phyloP scores from a whole-genome alignment of 2,329 filamentous ascomycete genomes.

The Pseudocercospora pini-densiflorae region DNA sequence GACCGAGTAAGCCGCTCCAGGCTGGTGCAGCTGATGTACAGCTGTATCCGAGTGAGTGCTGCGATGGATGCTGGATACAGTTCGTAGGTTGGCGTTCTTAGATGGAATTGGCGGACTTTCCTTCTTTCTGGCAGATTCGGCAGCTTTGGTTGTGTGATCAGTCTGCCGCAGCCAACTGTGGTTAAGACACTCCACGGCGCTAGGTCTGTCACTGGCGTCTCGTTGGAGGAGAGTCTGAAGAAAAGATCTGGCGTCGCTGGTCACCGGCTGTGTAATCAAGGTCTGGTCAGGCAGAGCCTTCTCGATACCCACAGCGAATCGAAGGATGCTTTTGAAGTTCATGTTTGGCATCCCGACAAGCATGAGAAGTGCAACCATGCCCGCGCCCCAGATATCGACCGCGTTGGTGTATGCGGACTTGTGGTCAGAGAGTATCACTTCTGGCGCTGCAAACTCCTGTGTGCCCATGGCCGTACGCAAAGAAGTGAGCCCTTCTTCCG shows the following conservation, averaged over 20 bases:
- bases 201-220: background rate
- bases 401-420: conserved; percentile 12
- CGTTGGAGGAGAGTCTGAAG: background rate
- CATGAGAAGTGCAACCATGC: background rate
- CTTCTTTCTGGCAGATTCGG: background rate
- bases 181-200: background rate
- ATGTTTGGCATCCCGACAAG: background rate
- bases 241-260: background rate
- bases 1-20: background rate
- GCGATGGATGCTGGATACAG: background rate
- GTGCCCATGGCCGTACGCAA: conserved; percentile 11
- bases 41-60: background rate
- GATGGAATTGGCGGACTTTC: background rate
- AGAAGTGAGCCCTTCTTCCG: background rate
- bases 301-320: background rate
- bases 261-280: background rate
- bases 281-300: background rate
- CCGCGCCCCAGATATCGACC: conserved; percentile 9
- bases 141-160: background rate
- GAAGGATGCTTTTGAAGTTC: background rate
- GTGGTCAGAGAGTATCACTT: background rate
- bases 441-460: conserved; percentile 1
- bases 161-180: background rate
- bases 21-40: background rate
- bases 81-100: background rate